Evolutionary conservation across 176 grass and related monocot genomes (phyloP).

Genomic region (Oryza meridionalis): DNA sequence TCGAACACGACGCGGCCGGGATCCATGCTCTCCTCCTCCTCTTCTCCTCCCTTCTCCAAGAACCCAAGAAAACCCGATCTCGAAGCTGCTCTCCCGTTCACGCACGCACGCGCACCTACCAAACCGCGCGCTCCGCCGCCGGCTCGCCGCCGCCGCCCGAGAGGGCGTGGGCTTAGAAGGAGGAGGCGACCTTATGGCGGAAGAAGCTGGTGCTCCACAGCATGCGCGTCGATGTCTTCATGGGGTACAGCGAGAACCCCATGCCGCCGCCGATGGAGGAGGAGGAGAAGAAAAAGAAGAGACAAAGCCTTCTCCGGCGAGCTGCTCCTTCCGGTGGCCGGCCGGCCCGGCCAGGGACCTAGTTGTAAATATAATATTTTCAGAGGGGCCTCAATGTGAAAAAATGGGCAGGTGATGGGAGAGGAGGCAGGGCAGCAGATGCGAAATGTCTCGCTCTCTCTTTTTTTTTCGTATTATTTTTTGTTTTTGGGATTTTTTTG

Average conservation of each 20-base stretch:
- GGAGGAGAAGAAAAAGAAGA: background rate
- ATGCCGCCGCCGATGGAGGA: constrained; percentile 53
- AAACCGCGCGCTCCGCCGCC: background rate
- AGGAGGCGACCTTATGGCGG: constrained; percentile 74
- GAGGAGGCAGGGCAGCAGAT: constrained; percentile 31
- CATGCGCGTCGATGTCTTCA: constrained; percentile 73
- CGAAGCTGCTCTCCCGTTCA: constrained; percentile 6
- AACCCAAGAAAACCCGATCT: constrained; percentile 48
- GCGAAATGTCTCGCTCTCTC: background rate
- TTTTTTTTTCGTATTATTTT: background rate
- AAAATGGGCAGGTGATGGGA: constrained; percentile 3
- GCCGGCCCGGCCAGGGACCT: constrained; percentile 14
- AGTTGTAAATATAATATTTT: background rate
- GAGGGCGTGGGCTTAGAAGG: constrained; percentile 42
- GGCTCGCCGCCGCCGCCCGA: constrained; percentile 30
- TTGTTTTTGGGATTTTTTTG: background rate
- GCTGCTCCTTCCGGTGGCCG: constrained; percentile 45
- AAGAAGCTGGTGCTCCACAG: constrained; percentile 83
- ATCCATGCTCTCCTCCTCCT: constrained; percentile 55
- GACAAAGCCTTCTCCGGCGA: constrained; percentile 38
- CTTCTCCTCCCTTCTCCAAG: constrained; percentile 8
- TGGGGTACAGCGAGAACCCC: constrained; percentile 85
- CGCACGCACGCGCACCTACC: constrained; percentile 30
- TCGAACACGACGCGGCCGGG: constrained; percentile 59
- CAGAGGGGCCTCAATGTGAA: background rate